Base-by-base conservation (phyloP, 257 asterid species). In the Plantago major region DNA sequence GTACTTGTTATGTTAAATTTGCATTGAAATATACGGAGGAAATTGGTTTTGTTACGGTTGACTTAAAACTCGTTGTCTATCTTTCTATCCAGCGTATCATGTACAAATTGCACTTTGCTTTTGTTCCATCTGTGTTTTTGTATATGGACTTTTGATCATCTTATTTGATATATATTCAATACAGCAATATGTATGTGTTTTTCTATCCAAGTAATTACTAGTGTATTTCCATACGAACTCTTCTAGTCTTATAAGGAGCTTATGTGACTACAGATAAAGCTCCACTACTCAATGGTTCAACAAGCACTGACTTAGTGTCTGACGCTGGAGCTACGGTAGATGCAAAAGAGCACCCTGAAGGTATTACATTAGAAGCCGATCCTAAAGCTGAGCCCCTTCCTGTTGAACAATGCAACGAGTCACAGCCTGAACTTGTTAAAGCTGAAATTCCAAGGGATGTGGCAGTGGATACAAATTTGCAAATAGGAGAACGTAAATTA, bases 211-310 rank as follows among this genome's bases (percentile, higher is more conserved):
- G 7, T 33, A 33, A 33, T 5, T 33, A 7, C 40, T 33, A 18
- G 10, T 11, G 40, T 65, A 28, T 54, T 42, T 48, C 52, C 15
- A 11, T 37, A n/a, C 46, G 38, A 58, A 64, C 11, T 60, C 40
- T 38, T 68, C 13, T 50, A 11, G 49, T 55, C 58, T 40, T 26
- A 38, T 59, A 52, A 46, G 53, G 60, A 67, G 15, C 43, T 61
- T 65, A 50, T 11, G 22, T 60, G 26, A 54, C 45, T 62, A 71
- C 84, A 84, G 90, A 67, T 58, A 57, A 3, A 62, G 60, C 53
- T 44, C 69, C 69, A 52, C 69, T 68, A 62, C 53, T 60, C 19
- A 43, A 65, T 74, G 77, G 67, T 54, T 64, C 72, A 9, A 66
- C 46, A 18, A 62, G 7, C 30, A 46, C 68, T 33, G 73, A 65